phyloP scores from a whole-genome alignment of 2,329 filamentous ascomycete species.

The Dryadomyces quercus-mongolicae region DNA sequence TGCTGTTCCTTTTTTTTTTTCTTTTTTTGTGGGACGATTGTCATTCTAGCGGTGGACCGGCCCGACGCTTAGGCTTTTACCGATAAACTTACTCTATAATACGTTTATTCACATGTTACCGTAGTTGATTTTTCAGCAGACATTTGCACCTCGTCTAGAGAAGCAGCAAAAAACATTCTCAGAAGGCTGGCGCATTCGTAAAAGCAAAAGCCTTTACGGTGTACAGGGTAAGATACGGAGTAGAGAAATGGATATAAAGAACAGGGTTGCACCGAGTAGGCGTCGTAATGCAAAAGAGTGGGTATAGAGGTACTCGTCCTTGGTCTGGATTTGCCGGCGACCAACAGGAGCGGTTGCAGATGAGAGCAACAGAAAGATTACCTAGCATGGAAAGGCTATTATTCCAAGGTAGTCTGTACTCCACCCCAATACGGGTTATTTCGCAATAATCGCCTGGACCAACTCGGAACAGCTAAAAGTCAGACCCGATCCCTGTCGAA shows the following conservation, averaged over 20 bases:
- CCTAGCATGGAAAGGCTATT: neutral
- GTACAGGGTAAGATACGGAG: too few species aligned
- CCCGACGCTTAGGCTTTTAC: neutral
- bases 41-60: neutral
- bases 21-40: neutral
- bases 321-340: neutral
- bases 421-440: neutral
- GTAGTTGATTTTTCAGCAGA: too few species aligned
- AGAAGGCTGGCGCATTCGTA: too few species aligned
- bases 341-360: neutral
- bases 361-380: neutral
- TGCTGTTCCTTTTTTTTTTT: neutral
- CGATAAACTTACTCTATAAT: neutral
- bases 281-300: neutral
- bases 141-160: too few species aligned
- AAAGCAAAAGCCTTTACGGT: too few species aligned
- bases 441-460: neutral
- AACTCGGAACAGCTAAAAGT: neutral
- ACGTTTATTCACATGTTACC: neutral
- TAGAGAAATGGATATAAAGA: neutral
- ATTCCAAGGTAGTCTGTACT: neutral
- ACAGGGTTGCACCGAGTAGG: neutral
- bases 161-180: too few species aligned
- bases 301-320: neutral
- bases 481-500: neutral